Evolutionary conservation across 1,284 basidiomycete species (phyloP).

Genomic region (Ganoderma meredithae): DNA sequence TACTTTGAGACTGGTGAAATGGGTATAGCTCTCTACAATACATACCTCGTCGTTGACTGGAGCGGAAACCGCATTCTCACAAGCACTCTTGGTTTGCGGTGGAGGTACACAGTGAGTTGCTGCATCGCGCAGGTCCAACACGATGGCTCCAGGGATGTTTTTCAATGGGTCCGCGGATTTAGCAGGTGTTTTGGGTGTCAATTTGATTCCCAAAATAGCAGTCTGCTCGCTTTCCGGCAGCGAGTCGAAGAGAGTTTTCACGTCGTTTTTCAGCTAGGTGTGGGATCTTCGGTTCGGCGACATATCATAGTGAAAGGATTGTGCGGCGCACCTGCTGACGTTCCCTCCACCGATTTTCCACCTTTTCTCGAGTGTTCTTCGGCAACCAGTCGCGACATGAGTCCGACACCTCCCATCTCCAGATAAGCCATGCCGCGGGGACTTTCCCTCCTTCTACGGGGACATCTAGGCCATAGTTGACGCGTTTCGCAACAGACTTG

Average conservation of each 20-base stretch:
- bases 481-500: constrained; percentile 63
- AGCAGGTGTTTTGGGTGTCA: constrained; percentile 34
- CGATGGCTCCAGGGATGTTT: constrained; percentile 8
- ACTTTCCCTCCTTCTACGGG: constrained; percentile 53
- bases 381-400: constrained; percentile 71
- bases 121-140: constrained; percentile 22
- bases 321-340: constrained; percentile 62
- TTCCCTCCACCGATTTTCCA: constrained; percentile 68
- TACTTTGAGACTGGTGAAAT: not conserved
- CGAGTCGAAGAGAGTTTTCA: constrained; percentile 59
- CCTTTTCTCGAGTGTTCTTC: constrained; percentile 70
- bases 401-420: constrained; percentile 87
- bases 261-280: constrained; percentile 64
- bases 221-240: constrained; percentile 64
- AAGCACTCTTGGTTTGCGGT: constrained; percentile 1
- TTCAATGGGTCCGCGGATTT: constrained; percentile 22
- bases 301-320: not conserved
- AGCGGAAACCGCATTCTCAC: constrained; percentile 9
- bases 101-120: not conserved
- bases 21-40: not conserved
- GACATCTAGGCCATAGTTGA: constrained; percentile 77
- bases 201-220: constrained; percentile 61
- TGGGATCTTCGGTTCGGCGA: constrained; percentile 14
- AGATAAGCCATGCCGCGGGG: constrained; percentile 72
- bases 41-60: constrained; percentile 21